Evolutionary conservation across 495 filamentous ascomycete genomes (phyloP).

Genomic region (Podospora comata): DNA sequence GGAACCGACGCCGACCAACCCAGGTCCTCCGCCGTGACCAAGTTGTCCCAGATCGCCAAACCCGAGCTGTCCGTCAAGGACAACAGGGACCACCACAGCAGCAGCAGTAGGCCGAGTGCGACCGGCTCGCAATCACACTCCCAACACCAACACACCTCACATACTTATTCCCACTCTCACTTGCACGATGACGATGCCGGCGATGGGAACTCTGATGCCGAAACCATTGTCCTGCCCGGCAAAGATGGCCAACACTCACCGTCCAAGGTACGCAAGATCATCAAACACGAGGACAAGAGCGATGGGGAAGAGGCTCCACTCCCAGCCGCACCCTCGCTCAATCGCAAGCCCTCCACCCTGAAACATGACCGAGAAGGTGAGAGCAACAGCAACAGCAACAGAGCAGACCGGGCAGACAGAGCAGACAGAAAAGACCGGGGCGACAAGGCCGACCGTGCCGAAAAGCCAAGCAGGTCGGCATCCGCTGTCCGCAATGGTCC

Average conservation of each 20-base stretch:
- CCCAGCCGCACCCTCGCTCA: constrained; percentile 23
- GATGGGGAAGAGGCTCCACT: constrained; percentile 45
- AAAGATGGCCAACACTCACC: constrained; percentile 63
- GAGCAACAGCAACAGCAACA: constrained; percentile 14
- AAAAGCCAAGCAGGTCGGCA: constrained; percentile 29
- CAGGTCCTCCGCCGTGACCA: constrained; percentile 40
- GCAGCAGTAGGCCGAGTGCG: constrained; percentile 21
- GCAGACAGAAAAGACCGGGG: constrained; percentile 26
- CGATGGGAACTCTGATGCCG: constrained; percentile 72
- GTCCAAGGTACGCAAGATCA: constrained; percentile 63
- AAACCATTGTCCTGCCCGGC: constrained; percentile 73
- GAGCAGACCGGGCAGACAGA: constrained; percentile 22
- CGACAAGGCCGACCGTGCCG: constrained; percentile 31
- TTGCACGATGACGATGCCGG: constrained; percentile 39
- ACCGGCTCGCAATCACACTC: constrained; percentile 8
- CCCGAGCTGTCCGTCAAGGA: constrained; percentile 29
- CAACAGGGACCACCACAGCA: not conserved
- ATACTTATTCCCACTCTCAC: constrained; percentile 16
- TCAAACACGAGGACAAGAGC: constrained; percentile 67
- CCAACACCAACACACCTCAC: too few species aligned
- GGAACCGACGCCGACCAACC: constrained; percentile 40
- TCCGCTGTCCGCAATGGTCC: constrained; percentile 20
- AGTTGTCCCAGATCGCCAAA: constrained; percentile 26
- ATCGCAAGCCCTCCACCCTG: constrained; percentile 37
- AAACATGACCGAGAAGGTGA: constrained; percentile 29